Percentiles rank a stretch among this genome's conserved stretches.
These are phyloP conservation scores for Apiotrichum mycotoxinovorans DNA, from an alignment of 1,284 basidiomycete species.

Conservation along the genomic window DNA sequence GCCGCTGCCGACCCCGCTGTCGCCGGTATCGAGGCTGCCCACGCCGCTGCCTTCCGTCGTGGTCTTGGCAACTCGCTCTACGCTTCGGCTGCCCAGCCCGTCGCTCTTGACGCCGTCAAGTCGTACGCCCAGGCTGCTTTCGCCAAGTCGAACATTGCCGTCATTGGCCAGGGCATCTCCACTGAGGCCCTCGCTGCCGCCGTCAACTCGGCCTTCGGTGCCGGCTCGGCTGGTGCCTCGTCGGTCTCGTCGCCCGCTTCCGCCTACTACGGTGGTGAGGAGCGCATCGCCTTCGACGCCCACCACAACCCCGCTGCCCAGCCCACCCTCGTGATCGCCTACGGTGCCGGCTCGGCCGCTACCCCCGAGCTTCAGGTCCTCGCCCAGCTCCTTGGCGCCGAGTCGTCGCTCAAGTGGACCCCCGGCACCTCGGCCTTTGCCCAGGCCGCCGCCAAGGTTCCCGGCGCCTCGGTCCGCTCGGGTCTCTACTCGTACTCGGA, in stretches of 20 bases:
- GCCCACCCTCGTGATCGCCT: constrained; percentile 78
- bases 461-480: constrained; percentile 58
- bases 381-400: constrained; percentile 64
- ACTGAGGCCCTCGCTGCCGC: constrained; percentile 65
- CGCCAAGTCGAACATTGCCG: constrained; percentile 70
- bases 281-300: constrained; percentile 58
- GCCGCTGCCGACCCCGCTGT: constrained; percentile 63
- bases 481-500: constrained; percentile 85
- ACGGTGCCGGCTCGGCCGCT: constrained; percentile 63
- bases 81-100: constrained; percentile 63
- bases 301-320: constrained; percentile 55
- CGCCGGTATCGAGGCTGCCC: constrained; percentile 66
- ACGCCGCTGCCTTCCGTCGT: constrained; percentile 80
- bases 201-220: constrained; percentile 65
- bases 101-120: constrained; percentile 66
- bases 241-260: constrained; percentile 35
- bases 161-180: constrained; percentile 81
- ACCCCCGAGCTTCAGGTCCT: constrained; percentile 68
- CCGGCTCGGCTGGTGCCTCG: constrained; percentile 42
- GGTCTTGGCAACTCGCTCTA: constrained; percentile 87
- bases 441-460: constrained; percentile 47
- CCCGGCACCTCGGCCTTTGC: constrained; percentile 67
- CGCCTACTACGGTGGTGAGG: constrained; percentile 83
- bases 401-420: constrained; percentile 81
- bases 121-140: constrained; percentile 69